phyloP scores from a whole-genome alignment of 2,329 filamentous ascomycete genomes.

The Canariomyces notabilis region DNA sequence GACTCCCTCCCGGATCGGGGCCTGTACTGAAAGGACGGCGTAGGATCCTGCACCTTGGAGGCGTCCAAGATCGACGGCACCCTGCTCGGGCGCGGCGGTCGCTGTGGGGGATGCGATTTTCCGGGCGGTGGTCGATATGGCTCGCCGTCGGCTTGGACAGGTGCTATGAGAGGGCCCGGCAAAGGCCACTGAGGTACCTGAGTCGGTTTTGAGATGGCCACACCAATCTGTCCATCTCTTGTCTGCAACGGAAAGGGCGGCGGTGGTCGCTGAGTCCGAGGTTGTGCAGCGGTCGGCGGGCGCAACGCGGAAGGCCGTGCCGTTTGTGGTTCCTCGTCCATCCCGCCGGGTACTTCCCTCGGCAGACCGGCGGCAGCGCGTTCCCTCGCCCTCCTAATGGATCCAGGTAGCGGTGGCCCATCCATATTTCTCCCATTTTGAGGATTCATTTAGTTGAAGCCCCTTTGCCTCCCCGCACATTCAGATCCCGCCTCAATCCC shows the following conservation, averaged over 20 bases:
- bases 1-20: conserved; percentile 35
- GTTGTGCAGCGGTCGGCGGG: conserved; percentile 23
- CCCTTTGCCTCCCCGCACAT: conserved; percentile 25
- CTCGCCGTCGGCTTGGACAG: conserved; percentile 32
- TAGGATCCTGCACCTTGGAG: conserved; percentile 51
- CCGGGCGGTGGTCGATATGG: conserved; percentile 49
- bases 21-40: conserved; percentile 47
- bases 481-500: conserved; percentile 22
- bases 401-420: conserved; percentile 39
- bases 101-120: conserved; percentile 48
- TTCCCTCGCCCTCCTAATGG: conserved; percentile 52
- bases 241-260: conserved; percentile 32
- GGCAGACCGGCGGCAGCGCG: conserved; percentile 40
- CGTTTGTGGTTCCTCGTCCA: conserved; percentile 26
- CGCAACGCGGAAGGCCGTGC: conserved; percentile 30
- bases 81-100: conserved; percentile 55
- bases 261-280: conserved; percentile 30
- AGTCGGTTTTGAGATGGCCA: conserved; percentile 49
- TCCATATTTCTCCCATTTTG: conserved; percentile 53
- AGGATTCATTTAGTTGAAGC: conserved; percentile 48
- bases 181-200: conserved; percentile 54
- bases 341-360: conserved; percentile 25
- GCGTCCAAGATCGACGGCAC: conserved; percentile 56
- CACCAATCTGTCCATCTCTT: conserved; percentile 35
- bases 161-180: conserved; percentile 35